Percentiles rank a stretch among this genome's conserved stretches.
phyloP scores from a whole-genome alignment of 2,329 filamentous ascomycete species.

The Dryadomyces quercus-mongolicae region DNA sequence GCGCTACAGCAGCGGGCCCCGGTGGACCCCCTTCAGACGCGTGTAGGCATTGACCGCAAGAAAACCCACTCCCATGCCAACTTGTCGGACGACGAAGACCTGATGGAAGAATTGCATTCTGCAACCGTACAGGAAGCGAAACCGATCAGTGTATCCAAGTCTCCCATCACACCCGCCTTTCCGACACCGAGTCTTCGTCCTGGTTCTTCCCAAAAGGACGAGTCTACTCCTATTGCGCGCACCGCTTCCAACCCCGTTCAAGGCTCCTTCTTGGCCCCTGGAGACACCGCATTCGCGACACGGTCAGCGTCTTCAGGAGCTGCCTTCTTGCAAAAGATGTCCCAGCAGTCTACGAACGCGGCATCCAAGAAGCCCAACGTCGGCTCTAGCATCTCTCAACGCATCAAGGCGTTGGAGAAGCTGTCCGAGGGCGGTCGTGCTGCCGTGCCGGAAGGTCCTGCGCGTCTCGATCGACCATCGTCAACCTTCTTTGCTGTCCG shows the following conservation, averaged over 20 bases:
- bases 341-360: constrained; percentile 35
- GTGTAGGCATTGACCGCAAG: constrained; percentile 23
- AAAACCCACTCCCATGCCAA: constrained; percentile 27
- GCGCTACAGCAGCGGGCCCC: constrained; percentile 10
- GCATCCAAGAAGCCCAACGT: constrained; percentile 66
- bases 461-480: constrained; percentile 28
- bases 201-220: background rate
- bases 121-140: constrained; percentile 77
- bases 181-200: constrained; percentile 20
- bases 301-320: constrained; percentile 46
- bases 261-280: constrained; percentile 30
- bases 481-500: constrained; percentile 49
- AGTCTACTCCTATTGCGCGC: constrained; percentile 21
- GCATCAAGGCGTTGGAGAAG: constrained; percentile 87
- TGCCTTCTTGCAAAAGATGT: constrained; percentile 40
- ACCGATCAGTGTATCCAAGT: constrained; percentile 66
- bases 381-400: constrained; percentile 81
- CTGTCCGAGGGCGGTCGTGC: constrained; percentile 38
- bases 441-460: constrained; percentile 6
- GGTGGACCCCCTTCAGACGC: constrained; percentile 45
- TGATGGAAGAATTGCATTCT: constrained; percentile 75
- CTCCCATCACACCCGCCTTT: constrained; percentile 61
- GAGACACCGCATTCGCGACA: constrained; percentile 33
- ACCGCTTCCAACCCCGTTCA: constrained; percentile 38
- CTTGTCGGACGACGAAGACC: constrained; percentile 60